phyloP scores from a whole-genome alignment of 371 early-diverging fungal genomes.

The Mortierella sp. region DNA sequence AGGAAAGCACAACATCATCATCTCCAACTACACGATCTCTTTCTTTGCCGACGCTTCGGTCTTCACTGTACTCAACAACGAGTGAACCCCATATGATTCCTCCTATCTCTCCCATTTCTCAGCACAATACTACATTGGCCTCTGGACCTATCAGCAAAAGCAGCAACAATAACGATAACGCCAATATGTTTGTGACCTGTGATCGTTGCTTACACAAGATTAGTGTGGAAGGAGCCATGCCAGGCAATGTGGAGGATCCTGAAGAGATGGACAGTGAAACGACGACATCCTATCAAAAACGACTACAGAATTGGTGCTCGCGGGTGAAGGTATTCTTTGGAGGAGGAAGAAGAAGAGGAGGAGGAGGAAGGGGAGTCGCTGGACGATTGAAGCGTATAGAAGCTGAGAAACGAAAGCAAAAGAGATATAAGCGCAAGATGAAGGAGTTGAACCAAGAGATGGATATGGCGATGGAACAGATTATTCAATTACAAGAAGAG shows the following conservation, averaged over 20 bases:
- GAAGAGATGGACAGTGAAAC: not conserved
- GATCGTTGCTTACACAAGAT: not conserved
- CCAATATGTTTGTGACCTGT: not conserved
- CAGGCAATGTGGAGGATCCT: not conserved
- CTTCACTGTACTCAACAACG: not conserved
- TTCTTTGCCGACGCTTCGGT: not conserved
- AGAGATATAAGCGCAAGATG: not conserved
- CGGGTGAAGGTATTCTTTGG: not conserved
- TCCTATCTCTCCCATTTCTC: not conserved
- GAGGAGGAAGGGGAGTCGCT: not conserved
- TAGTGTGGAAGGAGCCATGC: not conserved
- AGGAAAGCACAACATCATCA: not conserved
- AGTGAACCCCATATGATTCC: not conserved
- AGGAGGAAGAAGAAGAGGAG: too few species aligned
- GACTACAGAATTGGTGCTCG: not conserved
- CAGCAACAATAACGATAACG: not conserved
- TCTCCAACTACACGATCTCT: not conserved
- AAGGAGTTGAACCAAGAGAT: not conserved
- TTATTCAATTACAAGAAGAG: not conserved
- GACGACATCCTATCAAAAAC: not conserved
- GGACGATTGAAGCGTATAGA: not conserved
- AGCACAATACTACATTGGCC: not conserved
- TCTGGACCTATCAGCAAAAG: not conserved
- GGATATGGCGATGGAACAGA: not conserved
- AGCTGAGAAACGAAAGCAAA: not conserved